Percentiles rank a stretch among this genome's conserved stretches.
phyloP scores from a whole-genome alignment of 305 asterid genomes.

The Solanum aculeatissimum region DNA sequence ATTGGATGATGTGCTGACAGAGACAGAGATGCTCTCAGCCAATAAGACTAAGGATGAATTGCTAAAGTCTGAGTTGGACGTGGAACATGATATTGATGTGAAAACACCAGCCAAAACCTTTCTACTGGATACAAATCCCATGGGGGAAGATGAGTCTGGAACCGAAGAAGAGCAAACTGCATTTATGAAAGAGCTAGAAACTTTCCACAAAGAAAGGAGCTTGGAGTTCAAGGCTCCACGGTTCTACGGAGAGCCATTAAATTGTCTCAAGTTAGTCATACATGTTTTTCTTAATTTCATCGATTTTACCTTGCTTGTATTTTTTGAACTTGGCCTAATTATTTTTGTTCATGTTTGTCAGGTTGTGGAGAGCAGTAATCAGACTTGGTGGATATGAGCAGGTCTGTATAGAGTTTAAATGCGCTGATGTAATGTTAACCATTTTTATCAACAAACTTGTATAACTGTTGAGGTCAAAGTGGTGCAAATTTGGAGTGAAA shows the following conservation, averaged over 20 bases:
- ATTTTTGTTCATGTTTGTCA: slow-evolving; percentile 13
- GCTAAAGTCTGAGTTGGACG: slow-evolving; percentile 13
- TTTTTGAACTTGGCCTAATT: neutral
- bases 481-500: neutral
- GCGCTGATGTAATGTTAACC: neutral
- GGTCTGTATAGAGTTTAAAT: slow-evolving; percentile 21
- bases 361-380: slow-evolving; percentile 91
- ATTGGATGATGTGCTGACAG: slow-evolving; percentile 15
- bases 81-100: slow-evolving; percentile 11
- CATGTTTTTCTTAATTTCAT: neutral
- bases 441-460: neutral
- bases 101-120: slow-evolving; percentile 36
- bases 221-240: slow-evolving; percentile 82
- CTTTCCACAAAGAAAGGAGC: slow-evolving; percentile 58
- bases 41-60: slow-evolving; percentile 17
- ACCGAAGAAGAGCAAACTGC: slow-evolving; percentile 74
- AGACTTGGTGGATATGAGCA: slow-evolving; percentile 92
- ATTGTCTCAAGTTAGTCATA: slow-evolving; percentile 65
- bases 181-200: slow-evolving; percentile 74
- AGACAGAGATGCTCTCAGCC: slow-evolving; percentile 16
- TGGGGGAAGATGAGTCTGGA: slow-evolving; percentile 55
- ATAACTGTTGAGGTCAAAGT: neutral
- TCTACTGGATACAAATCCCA: slow-evolving; percentile 42
- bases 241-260: slow-evolving; percentile 78
- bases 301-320: neutral